Percentiles rank a stretch among this genome's conserved stretches.
These are phyloP conservation scores for Podospora bellae-mahoneyi DNA, from an alignment of 495 filamentous ascomycete species.

Conservation along the genomic window DNA sequence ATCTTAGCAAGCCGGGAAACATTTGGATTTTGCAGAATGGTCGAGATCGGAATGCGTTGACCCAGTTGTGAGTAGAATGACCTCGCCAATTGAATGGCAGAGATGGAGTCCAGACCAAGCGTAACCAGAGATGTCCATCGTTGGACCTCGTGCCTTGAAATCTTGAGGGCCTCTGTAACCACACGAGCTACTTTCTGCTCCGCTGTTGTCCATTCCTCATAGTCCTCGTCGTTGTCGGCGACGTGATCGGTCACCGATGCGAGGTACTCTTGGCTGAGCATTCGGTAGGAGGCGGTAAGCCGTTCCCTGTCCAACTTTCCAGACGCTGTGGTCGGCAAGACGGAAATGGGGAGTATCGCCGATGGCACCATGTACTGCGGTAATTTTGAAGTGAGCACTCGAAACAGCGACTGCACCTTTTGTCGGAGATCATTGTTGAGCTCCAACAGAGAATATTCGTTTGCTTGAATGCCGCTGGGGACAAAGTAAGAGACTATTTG, in stretches of 20 bases:
- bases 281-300: conserved; percentile 21
- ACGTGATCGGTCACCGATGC: conserved; percentile 23
- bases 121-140: conserved; percentile 45
- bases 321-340: conserved; percentile 59
- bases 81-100: conserved; percentile 64
- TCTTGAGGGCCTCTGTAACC: conserved; percentile 41
- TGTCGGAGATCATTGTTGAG: conserved; percentile 20
- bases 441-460: conserved; percentile 27
- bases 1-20: conserved; percentile 52
- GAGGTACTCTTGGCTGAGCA: conserved; percentile 21
- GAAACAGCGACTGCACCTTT: conserved; percentile 40
- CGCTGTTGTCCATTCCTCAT: conserved; percentile 49
- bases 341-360: conserved; percentile 61
- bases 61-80: conserved; percentile 43
- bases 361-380: conserved; percentile 68
- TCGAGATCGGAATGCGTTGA: conserved; percentile 53
- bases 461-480: conserved; percentile 25
- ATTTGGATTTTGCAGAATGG: conserved; percentile 60
- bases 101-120: conserved; percentile 78
- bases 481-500: conserved; percentile 61
- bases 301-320: conserved; percentile 56
- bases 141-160: conserved; percentile 54
- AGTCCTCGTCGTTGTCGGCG: conserved; percentile 22
- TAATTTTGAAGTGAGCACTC: conserved; percentile 41
- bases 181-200: conserved; percentile 51